Evolutionary conservation across 192 early-diverging fungal species (phyloP).

Genomic region (Backusella australiensis): DNA sequence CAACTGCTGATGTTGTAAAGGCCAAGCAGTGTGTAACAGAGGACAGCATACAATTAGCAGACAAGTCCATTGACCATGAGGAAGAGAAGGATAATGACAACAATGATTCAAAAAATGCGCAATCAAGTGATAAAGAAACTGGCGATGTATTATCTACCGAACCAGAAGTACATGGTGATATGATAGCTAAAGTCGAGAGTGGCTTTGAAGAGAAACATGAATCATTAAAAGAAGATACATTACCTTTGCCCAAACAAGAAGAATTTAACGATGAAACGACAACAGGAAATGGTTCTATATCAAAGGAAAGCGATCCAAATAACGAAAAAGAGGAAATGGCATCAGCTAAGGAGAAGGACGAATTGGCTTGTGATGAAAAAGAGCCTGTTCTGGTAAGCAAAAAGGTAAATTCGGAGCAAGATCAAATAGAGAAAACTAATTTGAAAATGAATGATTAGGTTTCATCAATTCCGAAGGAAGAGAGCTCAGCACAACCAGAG

Average conservation of each 20-base stretch:
- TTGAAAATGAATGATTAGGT: neutral
- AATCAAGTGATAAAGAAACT: neutral
- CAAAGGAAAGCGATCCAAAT: neutral
- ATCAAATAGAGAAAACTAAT: neutral
- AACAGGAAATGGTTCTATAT: neutral
- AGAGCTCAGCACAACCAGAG: neutral
- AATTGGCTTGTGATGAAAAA: neutral
- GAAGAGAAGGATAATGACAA: neutral
- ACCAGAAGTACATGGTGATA: neutral
- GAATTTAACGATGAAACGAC: neutral
- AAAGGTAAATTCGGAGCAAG: neutral
- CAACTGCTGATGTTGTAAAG: neutral
- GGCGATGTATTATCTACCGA: neutral
- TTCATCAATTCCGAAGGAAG: neutral
- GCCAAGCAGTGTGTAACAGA: neutral
- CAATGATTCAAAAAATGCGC: neutral
- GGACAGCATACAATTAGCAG: neutral
- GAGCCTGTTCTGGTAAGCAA: neutral
- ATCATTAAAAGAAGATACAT: neutral
- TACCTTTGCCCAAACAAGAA: no score
- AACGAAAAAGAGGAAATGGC: neutral
- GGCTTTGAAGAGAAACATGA: neutral
- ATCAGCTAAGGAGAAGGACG: neutral
- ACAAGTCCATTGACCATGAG: neutral
- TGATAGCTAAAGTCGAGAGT: neutral